These are phyloP conservation scores for Neophaeococcomyces mojaviensis DNA, from an alignment of 2,329 filamentous ascomycete genomes.

Conservation along the genomic window DNA sequence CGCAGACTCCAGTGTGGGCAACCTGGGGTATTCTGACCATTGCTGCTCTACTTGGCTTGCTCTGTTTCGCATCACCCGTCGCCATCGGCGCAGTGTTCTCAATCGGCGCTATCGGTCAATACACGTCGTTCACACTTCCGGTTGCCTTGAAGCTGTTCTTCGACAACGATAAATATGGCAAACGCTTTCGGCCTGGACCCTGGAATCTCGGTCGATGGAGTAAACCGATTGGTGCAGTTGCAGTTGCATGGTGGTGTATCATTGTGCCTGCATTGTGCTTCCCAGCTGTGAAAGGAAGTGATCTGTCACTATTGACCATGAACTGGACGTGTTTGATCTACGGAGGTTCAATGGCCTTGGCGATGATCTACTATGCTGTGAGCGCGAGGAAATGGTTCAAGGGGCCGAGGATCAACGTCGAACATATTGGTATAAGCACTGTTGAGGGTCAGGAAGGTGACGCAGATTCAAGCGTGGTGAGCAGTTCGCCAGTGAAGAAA, in stretches of 20 bases:
- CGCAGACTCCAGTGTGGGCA: slow-evolving; percentile 27
- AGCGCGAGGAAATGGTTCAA: slow-evolving; percentile 29
- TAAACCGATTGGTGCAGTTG: slow-evolving; percentile 24
- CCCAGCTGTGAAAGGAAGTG: slow-evolving; percentile 24
- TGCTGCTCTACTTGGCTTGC: slow-evolving; percentile 23
- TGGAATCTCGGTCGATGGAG: slow-evolving; percentile 28
- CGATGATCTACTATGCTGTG: slow-evolving; percentile 25
- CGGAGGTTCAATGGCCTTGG: slow-evolving; percentile 26
- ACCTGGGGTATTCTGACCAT: slow-evolving; percentile 26
- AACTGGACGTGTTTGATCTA: slow-evolving; percentile 29
- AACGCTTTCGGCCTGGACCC: slow-evolving; percentile 17
- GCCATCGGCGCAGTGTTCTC: slow-evolving; percentile 28
- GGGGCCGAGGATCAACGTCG: slow-evolving; percentile 27
- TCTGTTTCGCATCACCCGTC: slow-evolving; percentile 27
- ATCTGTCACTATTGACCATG: slow-evolving; percentile 26
- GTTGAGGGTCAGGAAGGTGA: background rate
- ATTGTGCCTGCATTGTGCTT: slow-evolving; percentile 28
- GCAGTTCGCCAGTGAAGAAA: too few relatives aligned
- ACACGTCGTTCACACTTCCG: slow-evolving; percentile 25
- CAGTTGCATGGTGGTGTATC: slow-evolving; percentile 25
- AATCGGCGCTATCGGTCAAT: slow-evolving; percentile 25
- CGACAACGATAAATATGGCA: slow-evolving; percentile 9
- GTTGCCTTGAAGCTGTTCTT: slow-evolving; percentile 26
- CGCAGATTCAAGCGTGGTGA: background rate
- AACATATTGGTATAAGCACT: slow-evolving; percentile 6